Conservation (phyloP, 106 monocot genomes). For the Acorus gramineus region DNA sequence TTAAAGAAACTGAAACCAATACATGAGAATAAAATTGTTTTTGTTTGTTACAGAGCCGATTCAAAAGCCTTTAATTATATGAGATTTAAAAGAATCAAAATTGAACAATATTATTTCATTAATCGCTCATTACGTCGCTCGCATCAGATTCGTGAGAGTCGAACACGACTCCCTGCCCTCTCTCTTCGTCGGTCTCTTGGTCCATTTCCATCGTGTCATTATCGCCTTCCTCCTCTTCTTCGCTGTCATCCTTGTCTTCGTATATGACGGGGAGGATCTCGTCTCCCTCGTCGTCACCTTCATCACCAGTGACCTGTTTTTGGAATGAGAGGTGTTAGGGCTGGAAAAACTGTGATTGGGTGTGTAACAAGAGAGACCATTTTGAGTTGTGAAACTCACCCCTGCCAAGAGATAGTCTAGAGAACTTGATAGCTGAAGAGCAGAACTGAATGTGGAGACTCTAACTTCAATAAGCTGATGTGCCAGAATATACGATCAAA, state of each 20-base stretch:
- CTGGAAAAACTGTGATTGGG: neutral
- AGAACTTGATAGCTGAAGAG: constrained; percentile 55
- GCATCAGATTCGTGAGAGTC: constrained; percentile 45
- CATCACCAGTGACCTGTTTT: constrained; percentile 32
- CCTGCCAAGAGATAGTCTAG: constrained; percentile 45
- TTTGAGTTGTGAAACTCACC: constrained; percentile 21
- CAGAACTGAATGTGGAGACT: constrained; percentile 52
- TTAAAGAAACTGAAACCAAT: too few species aligned
- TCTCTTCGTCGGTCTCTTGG: constrained; percentile 27
- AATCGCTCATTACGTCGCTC: constrained; percentile 62
- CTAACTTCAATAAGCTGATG: constrained; percentile 74
- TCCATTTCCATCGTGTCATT: constrained; percentile 35
- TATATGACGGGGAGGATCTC: constrained; percentile 36
- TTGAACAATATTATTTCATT: neutral
- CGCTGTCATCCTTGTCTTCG: constrained; percentile 67
- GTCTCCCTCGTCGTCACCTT: constrained; percentile 36
- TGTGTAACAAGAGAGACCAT: neutral
- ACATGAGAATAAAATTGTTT: too few species aligned
- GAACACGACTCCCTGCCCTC: constrained; percentile 18
- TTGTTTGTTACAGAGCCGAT: too few species aligned
- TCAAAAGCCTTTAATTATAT: too few species aligned
- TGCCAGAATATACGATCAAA: neutral
- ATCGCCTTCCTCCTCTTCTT: constrained; percentile 32
- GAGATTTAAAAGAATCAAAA: too few species aligned
- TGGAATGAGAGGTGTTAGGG: neutral